Percentiles rank a stretch among this genome's conserved stretches.
Evolutionary conservation across 805 yeast genomes (phyloP).

Genomic region (Kazachstania africana): DNA sequence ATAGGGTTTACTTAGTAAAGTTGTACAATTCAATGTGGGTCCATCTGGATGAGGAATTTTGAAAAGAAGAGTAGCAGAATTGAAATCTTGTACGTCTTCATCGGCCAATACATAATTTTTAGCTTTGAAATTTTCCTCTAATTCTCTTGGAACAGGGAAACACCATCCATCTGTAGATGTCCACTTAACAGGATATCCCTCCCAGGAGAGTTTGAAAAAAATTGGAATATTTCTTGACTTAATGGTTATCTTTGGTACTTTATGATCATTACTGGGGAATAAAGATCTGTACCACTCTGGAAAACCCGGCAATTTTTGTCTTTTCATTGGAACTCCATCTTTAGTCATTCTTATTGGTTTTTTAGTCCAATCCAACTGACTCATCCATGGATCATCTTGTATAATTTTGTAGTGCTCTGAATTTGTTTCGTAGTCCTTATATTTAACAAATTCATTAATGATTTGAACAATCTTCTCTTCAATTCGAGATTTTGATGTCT

Average conservation of each 20-base stretch:
- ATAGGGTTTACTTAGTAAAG: constrained; percentile 68
- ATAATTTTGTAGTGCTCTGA: constrained; percentile 18
- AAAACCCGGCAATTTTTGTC: constrained; percentile 75
- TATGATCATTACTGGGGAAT: constrained; percentile 27
- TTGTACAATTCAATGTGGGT: constrained; percentile 56
- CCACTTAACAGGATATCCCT: constrained; percentile 75
- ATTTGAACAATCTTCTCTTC: constrained; percentile 45
- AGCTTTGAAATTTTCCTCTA: constrained; percentile 21
- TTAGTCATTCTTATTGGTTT: constrained; percentile 51
- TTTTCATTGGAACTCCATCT: constrained; percentile 54
- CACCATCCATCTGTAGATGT: constrained; percentile 78
- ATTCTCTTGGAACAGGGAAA: constrained; percentile 41
- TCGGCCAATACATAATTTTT: constrained; percentile 28
- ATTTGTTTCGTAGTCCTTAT: constrained; percentile 26
- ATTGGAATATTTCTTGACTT: constrained; percentile 69
- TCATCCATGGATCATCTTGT: constrained; percentile 73
- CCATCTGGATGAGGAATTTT: constrained; percentile 88
- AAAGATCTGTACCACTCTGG: constrained; percentile 86
- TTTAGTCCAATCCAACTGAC: constrained; percentile 80
- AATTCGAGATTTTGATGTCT: constrained; percentile 43
- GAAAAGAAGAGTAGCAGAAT: constrained; percentile 30
- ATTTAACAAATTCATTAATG: constrained; percentile 45
- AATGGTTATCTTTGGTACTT: constrained; percentile 48
- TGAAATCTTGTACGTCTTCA: constrained; percentile 6
- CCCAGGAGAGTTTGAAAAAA: constrained; percentile 72